A percentile compares a stretch with the other conserved stretches of the same genome.
phyloP scores from a whole-genome alignment of 495 filamentous ascomycete species.

The Tuber indicum region DNA sequence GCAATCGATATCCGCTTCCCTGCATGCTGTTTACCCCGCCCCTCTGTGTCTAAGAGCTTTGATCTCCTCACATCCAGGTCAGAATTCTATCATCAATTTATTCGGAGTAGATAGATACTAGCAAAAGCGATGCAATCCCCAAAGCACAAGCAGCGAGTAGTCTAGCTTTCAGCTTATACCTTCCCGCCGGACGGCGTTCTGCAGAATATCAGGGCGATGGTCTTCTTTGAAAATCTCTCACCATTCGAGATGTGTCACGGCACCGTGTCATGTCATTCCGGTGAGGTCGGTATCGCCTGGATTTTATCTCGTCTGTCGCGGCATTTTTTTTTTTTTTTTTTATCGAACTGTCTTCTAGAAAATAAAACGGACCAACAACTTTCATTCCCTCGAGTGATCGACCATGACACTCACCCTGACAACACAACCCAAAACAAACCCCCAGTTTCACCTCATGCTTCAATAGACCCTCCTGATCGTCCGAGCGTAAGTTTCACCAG shows the following conservation, averaged over 20 bases:
- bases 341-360: background rate
- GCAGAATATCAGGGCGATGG: background rate
- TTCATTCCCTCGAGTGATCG: background rate
- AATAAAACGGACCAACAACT: background rate
- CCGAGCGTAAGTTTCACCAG: background rate
- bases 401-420: conserved; percentile 3
- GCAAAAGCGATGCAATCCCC: background rate
- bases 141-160: background rate
- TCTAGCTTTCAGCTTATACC: background rate
- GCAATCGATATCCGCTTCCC: background rate
- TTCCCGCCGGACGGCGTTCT: background rate
- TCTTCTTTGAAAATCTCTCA: background rate
- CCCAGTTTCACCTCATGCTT: conserved; percentile 4
- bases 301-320: background rate
- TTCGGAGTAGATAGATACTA: background rate
- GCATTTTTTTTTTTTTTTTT: background rate
- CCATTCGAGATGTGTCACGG: background rate
- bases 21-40: background rate
- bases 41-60: background rate
- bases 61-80: background rate
- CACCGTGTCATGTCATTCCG: background rate
- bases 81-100: background rate
- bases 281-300: background rate
- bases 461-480: background rate
- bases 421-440: conserved; percentile 5